Evolutionary conservation across 1,284 basidiomycete genomes (phyloP), one percentile per base, ranked within the genome.

Genomic region (Apiotrichum brassicae): DNA sequence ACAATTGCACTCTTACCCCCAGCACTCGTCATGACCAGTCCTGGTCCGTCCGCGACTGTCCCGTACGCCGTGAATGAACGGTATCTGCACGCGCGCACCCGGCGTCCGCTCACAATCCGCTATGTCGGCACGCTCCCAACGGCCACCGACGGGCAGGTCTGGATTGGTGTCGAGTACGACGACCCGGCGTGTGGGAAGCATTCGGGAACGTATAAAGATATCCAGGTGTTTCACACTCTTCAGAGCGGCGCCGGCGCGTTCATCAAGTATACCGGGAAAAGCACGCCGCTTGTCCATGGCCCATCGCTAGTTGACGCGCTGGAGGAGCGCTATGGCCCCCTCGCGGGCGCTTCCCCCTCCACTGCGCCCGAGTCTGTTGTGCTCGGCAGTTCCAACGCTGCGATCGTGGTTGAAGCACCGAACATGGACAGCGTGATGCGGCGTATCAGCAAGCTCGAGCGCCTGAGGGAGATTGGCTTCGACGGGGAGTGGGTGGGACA

Each of bases 161-260:
- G 94, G 93, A 79, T 93, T 5, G 94, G 94, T 13, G 80, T 97
- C 44, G 93, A 97, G 75, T 98, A 93, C 88, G 94, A 98, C 64
- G 83, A 91, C 63, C 78, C 84, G 6, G 53, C 67, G 1, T 79
- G 87, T 46, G 93, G 93, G 23, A 94, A 87, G 71, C 92, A 97
- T 67, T 81, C 85, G 59, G 94, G 94, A 12, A 69, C 77, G 49
- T 87, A 86, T 68, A 82, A 87, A 57, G 86, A 83, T 30, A 80
- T 76, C 48, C 78, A 77, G 30, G 93, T 95, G 71, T 98, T 97
- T 67, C 66, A 49, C 11, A 56, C 58, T 2, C 45, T 57, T 5
- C 54, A 67, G 25, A 35, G 69, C 43, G 64, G 70, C 16, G 58
- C 70, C 2, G 73, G 66, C 4, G 65, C 66, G 25, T 75, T 74